These are phyloP conservation scores for Asterionellopsis glacialis DNA, from an alignment of 108 stramenopile species.

Conservation along the genomic window DNA sequence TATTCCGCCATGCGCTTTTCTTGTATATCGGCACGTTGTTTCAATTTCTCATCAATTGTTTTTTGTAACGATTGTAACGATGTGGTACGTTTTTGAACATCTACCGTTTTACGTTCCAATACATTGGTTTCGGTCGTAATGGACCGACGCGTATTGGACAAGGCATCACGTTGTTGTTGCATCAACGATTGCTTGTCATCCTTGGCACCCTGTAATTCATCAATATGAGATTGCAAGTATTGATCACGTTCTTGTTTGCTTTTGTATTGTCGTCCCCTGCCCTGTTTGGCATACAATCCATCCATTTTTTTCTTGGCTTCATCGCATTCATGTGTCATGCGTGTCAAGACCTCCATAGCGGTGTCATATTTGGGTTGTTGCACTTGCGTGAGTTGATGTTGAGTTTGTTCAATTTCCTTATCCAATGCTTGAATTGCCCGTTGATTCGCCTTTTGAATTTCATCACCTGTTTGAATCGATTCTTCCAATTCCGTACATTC, in stretches of 20 bases:
- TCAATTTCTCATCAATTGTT: slow-evolving; percentile 62
- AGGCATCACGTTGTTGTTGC: slow-evolving; percentile 45
- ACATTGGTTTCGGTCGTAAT: slow-evolving; percentile 25
- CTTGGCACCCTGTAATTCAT: slow-evolving; percentile 49
- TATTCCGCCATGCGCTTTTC: slow-evolving; percentile 77
- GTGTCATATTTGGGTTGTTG: slow-evolving; percentile 66
- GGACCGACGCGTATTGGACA: slow-evolving; percentile 55
- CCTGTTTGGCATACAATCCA: slow-evolving; percentile 88
- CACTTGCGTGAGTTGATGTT: slow-evolving; percentile 37
- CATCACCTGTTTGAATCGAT: slow-evolving; percentile 40
- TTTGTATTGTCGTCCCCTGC: slow-evolving; percentile 83
- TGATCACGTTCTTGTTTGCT: slow-evolving; percentile 83
- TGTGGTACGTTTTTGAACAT: slow-evolving; percentile 41
- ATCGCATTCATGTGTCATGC: slow-evolving; percentile 55
- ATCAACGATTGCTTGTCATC: slow-evolving; percentile 56
- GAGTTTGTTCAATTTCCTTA: slow-evolving; percentile 42
- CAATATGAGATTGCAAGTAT: slow-evolving; percentile 57
- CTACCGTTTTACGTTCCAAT: slow-evolving; percentile 34
- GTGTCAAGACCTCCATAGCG: slow-evolving; percentile 34
- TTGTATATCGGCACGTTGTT: slow-evolving; percentile 54
- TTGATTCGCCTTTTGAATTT: slow-evolving; percentile 48
- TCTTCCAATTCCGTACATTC: slow-evolving; percentile 68
- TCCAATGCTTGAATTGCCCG: slow-evolving; percentile 50
- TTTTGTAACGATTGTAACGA: slow-evolving; percentile 43
- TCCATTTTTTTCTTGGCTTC: slow-evolving; percentile 61